Evolutionary conservation across 495 filamentous ascomycete genomes (phyloP), one percentile per base, ranked within the genome.

Genomic region (Cercophora newfieldiana): DNA sequence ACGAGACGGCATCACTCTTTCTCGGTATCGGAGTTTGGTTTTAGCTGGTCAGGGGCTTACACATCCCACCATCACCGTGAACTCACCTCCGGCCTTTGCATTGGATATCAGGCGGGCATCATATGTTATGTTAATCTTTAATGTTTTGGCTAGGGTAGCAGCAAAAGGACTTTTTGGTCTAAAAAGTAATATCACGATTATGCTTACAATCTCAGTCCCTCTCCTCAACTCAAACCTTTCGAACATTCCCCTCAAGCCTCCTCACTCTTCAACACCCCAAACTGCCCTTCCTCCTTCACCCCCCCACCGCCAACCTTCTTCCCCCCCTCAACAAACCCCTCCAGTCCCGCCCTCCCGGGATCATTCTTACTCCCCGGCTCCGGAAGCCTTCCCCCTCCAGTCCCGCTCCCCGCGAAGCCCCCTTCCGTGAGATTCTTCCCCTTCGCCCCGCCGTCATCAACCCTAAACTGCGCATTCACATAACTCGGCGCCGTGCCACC

Each of bases 401-500:
- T 75, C 19, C 74, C 74, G 10, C 73, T 73, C 18, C 77, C 78
- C 14, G 49, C 68, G 59, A 76, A 70, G 22, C 68, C 72, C 28
- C 73, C 74, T 70, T 81, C 80, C 10, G 19, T 75, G 7, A 81
- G 47, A 37, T 79, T 81, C 71, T 75, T 77, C 49, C 79, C 80
- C 54, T 81, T 75, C 8, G 78, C 78, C 18, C 74, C 72, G 19
- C 51, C 47, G 14, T 21, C 31, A 49, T 69, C 67, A 18, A 58
- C 67, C 2, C 58, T 7, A 30, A 51, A 67, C 67, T 73, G 70
- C 60, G 55, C 71, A 16, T 65, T 26, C 10, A 74, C 71, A 61
- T 81, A 79, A 4, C 61, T 71, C 3, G 78, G 78, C 22, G 79
- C 78, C 1, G 69, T 19, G 24, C 25, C 68, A 18, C 59, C 75